Base-by-base conservation (phyloP, 1,284 basidiomycete species). In the Sporisorium sorghi region DNA sequence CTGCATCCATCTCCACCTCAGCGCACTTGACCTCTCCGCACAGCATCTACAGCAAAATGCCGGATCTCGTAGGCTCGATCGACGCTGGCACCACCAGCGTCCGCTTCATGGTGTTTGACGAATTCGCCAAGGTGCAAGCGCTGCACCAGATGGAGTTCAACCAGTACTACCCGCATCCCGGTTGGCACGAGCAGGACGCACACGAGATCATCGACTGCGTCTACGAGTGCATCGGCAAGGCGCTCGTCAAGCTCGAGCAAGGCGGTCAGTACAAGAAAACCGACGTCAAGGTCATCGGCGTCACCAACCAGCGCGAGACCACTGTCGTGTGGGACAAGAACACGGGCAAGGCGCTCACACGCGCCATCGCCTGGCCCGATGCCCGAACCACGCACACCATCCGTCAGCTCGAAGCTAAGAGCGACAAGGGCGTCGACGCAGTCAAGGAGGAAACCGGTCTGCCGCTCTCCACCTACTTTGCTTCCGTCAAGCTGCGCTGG, bases 251-350 rank as follows among this genome's bases (percentile, higher is more conserved):
- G 67, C 88, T 99, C 73, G 92, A 94, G 82, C n/a, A 73, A 17
- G 86, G 58, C 52, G 87, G 88, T 19, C 93, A 94, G 2, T 93
- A 90, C 88, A 86, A 88, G 14, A 89, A 89, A 79, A 88, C 89
- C 56, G 92, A 93, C 83, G 87, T 99, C 84, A 96, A 95, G 86
- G 92, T 92, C 65, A 93, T 99, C 76, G 96, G 95, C 39, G 93
- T 99, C 86, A 98, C 96, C 51, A 99, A 97, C 85, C 96, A 99
- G 87, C 90, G 97, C 64, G 96, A 99, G 85, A 99, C 97, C 5
- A 91, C 95, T 1, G 90, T 98, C 19, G 93, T 91, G 12, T 99
- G 97, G 97, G 93, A 93, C 84, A 89, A 91, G 73, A 88, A 88
- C 80, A 96, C 94, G 1, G 95, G 96, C 52, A 91, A 92, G 85